Conservation (phyloP, 768 basidiomycete species). For the Leucocoprinus birnbaumii region DNA sequence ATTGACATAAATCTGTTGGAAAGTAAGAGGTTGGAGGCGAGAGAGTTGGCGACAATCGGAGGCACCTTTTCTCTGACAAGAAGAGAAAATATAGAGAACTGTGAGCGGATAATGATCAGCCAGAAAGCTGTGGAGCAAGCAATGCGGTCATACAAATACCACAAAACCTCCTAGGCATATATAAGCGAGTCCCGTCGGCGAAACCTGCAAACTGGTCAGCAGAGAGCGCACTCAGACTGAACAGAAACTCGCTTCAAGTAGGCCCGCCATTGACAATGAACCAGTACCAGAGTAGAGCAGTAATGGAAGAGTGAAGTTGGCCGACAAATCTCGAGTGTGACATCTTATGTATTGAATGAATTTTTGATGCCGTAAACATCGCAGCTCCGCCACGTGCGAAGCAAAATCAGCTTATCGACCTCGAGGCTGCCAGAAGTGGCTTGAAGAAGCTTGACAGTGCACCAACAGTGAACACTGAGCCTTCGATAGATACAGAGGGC, state of each 20-base stretch:
- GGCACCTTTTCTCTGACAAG: conserved; percentile 77
- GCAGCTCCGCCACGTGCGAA: too few species aligned
- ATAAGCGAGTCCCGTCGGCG: conserved; percentile 53
- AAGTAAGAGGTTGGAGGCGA: neutral
- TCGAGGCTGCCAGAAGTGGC: too few species aligned
- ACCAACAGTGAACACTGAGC: too few species aligned
- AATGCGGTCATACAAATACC: conserved; percentile 28
- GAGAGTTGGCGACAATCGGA: conserved; percentile 3
- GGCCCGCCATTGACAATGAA: conserved; percentile 14
- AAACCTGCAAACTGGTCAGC: conserved; percentile 37
- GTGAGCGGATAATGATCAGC: neutral
- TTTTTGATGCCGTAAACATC: too few species aligned
- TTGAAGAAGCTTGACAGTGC: too few species aligned
- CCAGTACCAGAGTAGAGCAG: neutral
- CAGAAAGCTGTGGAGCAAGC: neutral
- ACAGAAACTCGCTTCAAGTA: conserved; percentile 31
- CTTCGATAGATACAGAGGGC: too few species aligned
- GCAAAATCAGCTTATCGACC: too few species aligned
- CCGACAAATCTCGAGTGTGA: too few species aligned
- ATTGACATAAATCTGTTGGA: conserved; percentile 72
- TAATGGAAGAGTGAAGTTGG: too few species aligned
- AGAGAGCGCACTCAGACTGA: neutral
- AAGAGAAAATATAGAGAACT: conserved; percentile 86
- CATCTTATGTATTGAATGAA: too few species aligned
- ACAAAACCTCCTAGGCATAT: conserved; percentile 58